A percentile compares a stretch with the other conserved stretches of the same genome.
Conservation (phyloP, 75 land plant genomes). For the Sequoia sempervirens region DNA sequence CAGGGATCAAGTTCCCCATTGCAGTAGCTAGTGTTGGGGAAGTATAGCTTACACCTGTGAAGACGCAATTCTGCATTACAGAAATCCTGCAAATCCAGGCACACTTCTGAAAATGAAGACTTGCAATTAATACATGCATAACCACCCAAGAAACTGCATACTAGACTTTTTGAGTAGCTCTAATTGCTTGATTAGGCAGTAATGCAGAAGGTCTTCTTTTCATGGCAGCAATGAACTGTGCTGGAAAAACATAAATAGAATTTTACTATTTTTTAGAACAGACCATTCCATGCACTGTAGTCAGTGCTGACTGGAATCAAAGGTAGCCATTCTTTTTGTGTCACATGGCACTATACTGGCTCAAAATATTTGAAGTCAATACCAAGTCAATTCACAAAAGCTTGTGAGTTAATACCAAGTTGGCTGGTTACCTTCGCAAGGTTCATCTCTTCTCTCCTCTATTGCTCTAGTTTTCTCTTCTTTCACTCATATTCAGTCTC, state of each 20-base stretch:
- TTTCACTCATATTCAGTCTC: neutral
- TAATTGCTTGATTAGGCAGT: neutral
- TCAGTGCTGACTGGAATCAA: neutral
- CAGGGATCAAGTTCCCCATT: constrained; percentile 56
- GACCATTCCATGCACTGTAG: neutral
- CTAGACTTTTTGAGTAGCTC: neutral
- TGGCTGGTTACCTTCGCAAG: no score
- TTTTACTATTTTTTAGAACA: neutral
- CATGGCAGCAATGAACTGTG: neutral
- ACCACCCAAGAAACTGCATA: neutral
- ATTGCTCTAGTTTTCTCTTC: neutral
- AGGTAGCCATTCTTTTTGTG: neutral
- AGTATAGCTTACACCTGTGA: constrained; percentile 47
- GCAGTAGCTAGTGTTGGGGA: constrained; percentile 61
- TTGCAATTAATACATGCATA: neutral
- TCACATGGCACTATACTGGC: neutral
- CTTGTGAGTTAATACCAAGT: no score
- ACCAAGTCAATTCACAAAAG: no score
- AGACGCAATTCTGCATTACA: constrained; percentile 35
- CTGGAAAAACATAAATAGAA: neutral
- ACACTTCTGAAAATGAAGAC: neutral
- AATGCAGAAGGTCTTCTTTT: neutral
- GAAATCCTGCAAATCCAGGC: constrained; percentile 15
- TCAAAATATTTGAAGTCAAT: no score
- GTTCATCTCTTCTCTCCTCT: neutral